A percentile compares a stretch with the other conserved stretches of the same genome.
These are phyloP conservation scores for Spencermartinsiella ligniputridi DNA, from an alignment of 1,139 yeast species.

Conservation along the genomic window DNA sequence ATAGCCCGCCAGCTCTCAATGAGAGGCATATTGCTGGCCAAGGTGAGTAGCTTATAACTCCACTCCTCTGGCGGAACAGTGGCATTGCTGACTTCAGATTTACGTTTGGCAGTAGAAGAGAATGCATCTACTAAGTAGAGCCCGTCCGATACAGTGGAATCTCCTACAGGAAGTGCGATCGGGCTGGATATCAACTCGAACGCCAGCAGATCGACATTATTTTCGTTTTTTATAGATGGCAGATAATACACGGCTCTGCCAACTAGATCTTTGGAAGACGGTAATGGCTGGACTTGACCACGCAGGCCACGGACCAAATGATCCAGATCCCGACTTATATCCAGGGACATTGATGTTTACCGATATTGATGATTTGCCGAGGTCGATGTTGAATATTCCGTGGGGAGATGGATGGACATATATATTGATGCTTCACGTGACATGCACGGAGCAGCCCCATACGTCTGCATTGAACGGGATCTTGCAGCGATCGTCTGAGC, in stretches of 20 bases:
- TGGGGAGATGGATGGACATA: too few relatives aligned
- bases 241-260: conserved; percentile 51
- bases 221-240: conserved; percentile 56
- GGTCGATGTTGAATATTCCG: too few relatives aligned
- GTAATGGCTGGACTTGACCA: neutral
- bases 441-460: too few relatives aligned
- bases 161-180: conserved; percentile 35
- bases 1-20: conserved; percentile 48
- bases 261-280: neutral
- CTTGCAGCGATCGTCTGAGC: too few relatives aligned
- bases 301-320: neutral
- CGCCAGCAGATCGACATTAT: conserved; percentile 50
- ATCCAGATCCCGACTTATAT: neutral
- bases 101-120: conserved; percentile 44
- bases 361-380: too few relatives aligned
- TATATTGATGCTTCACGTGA: too few relatives aligned
- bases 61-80: conserved; percentile 51
- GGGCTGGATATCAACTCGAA: conserved; percentile 49
- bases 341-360: neutral
- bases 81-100: conserved; percentile 58
- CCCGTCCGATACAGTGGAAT: conserved; percentile 5
- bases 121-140: conserved; percentile 35
- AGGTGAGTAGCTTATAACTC: conserved; percentile 40
- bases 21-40: conserved; percentile 3
- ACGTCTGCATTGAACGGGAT: too few relatives aligned